phyloP scores from a whole-genome alignment of 2,329 filamentous ascomycete species.

The Zopfia rhizophila region DNA sequence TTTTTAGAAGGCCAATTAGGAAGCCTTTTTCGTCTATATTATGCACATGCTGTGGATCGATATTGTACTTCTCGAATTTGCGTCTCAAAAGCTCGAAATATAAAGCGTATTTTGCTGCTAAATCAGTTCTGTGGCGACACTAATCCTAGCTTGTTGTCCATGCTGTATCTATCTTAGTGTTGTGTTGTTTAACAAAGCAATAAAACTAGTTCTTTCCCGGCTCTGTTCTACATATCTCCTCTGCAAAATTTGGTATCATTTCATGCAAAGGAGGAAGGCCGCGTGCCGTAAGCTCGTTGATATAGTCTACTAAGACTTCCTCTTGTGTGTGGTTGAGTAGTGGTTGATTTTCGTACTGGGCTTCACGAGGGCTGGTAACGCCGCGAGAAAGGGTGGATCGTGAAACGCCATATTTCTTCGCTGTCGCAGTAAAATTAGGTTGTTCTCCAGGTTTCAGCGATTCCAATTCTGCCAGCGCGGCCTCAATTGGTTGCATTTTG shows the following conservation, averaged over 20 bases:
- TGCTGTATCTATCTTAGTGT: conserved; percentile 8
- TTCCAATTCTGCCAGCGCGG: conserved; percentile 16
- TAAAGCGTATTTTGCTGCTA: conserved; percentile 15
- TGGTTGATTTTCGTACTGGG: conserved; percentile 1
- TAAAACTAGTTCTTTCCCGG: conserved; percentile 16
- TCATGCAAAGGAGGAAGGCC: conserved; percentile 19
- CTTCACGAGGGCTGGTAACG: neutral
- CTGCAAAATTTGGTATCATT: conserved; percentile 22
- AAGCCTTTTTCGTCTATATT: conserved; percentile 26
- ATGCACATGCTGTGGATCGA: conserved; percentile 12
- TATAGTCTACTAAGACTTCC: conserved; percentile 13
- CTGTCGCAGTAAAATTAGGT: conserved; percentile 5
- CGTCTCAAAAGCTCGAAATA: conserved; percentile 29
- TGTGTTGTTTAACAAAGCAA: conserved; percentile 10
- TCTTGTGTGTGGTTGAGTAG: conserved; percentile 4
- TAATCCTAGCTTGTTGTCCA: conserved; percentile 24
- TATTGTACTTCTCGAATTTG: too few relatives aligned
- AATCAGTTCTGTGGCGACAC: conserved; percentile 23
- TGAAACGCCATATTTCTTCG: conserved; percentile 15
- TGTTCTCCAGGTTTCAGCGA: conserved; percentile 12
- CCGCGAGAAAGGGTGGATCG: conserved; percentile 11
- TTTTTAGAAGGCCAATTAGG: conserved; percentile 16
- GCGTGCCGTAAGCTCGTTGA: conserved; percentile 15
- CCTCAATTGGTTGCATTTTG: conserved; percentile 18
- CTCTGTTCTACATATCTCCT: conserved; percentile 8